These are phyloP conservation scores for Simplicillium sp. DNA, from an alignment of 2,329 filamentous ascomycete species.

Conservation along the genomic window DNA sequence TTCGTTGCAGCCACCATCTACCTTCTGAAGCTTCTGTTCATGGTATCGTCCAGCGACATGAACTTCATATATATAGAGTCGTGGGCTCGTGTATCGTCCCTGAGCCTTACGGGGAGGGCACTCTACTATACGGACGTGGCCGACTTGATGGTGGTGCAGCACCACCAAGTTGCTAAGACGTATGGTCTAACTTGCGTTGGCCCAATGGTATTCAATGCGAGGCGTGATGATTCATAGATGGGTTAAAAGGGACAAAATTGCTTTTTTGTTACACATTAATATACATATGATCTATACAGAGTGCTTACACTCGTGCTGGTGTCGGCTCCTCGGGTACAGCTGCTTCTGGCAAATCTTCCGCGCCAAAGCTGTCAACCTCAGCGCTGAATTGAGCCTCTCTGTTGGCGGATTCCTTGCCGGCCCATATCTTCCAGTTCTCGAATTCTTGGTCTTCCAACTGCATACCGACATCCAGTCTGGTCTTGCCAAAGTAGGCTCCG, in stretches of 20 bases:
- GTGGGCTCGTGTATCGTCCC: conserved; percentile 72
- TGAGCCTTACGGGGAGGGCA: conserved; percentile 79
- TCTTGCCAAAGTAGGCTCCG: conserved; percentile 82
- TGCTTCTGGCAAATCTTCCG: conserved; percentile 20
- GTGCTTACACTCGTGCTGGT: not conserved
- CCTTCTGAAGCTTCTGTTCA: conserved; percentile 33
- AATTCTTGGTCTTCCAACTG: conserved; percentile 70
- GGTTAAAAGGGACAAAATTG: not conserved
- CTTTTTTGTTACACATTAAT: conserved; percentile 6
- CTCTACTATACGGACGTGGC: conserved; percentile 55
- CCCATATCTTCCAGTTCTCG: conserved; percentile 82
- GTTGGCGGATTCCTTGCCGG: conserved; percentile 36
- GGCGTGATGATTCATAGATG: conserved; percentile 12
- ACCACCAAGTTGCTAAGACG: conserved; percentile 49
- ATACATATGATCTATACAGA: conserved; percentile 12
- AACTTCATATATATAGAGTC: conserved; percentile 82
- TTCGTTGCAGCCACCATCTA: conserved; percentile 52
- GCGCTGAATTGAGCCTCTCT: conserved; percentile 28
- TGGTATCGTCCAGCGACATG: conserved; percentile 45
- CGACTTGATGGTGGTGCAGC: conserved; percentile 77
- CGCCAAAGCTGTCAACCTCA: conserved; percentile 37
- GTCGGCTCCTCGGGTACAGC: conserved; percentile 8
- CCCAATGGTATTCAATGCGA: conserved; percentile 29
- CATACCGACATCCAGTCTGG: conserved; percentile 67
- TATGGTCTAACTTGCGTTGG: conserved; percentile 28